Percentiles rank a stretch among this genome's conserved stretches.
These are phyloP conservation scores for Cymbopogon flexuosus DNA, from an alignment of 202 grass and related monocot genomes.

Conservation along the genomic window DNA sequence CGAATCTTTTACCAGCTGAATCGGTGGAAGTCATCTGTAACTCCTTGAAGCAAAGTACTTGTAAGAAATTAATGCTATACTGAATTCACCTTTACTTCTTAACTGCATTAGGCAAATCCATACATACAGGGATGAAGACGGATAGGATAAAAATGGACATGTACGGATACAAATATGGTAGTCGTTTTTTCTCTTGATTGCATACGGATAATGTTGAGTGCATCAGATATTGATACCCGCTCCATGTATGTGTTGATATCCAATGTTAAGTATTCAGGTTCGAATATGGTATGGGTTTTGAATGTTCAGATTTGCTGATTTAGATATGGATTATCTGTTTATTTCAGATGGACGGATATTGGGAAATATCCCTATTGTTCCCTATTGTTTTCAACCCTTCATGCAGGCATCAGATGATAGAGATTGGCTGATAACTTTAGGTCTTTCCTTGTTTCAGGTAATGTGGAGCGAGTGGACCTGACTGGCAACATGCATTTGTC, in stretches of 20 bases:
- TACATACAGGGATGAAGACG: not conserved
- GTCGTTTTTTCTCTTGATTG: not conserved
- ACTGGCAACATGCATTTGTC: slow-evolving; percentile 49
- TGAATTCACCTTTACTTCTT: not conserved
- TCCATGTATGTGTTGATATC: not conserved
- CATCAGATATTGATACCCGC: not conserved
- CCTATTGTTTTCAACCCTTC: not conserved
- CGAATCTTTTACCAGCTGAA: slow-evolving; percentile 69
- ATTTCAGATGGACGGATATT: not conserved
- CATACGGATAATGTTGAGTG: not conserved
- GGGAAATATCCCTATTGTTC: not conserved
- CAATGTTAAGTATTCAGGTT: not conserved
- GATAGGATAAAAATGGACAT: not conserved
- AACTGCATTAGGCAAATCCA: not conserved
- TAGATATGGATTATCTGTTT: not conserved
- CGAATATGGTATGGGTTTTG: not conserved
- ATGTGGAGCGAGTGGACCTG: slow-evolving; percentile 49
- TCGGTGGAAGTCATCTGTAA: slow-evolving; percentile 63
- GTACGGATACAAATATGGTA: not conserved
- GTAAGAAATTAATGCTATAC: slow-evolving; percentile 20
- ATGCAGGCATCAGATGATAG: not conserved
- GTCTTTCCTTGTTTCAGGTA: slow-evolving; percentile 35
- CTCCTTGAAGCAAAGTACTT: slow-evolving; percentile 40
- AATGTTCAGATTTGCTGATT: not conserved
- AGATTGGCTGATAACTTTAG: not conserved